phyloP scores from a whole-genome alignment of 208 protist species.

The Leishmania guyanensis region DNA sequence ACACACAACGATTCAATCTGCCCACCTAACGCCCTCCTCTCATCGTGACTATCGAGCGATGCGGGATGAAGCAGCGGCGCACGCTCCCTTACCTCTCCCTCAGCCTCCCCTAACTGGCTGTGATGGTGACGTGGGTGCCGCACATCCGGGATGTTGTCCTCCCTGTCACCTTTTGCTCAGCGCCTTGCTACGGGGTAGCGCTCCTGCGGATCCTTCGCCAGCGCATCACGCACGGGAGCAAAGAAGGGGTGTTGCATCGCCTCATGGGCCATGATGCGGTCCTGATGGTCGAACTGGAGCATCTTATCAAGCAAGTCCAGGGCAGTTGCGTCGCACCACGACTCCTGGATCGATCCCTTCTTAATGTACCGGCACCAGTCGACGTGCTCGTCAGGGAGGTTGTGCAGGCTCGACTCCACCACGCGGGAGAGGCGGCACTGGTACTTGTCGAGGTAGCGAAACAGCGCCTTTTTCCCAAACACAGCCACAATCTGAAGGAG shows the following conservation, averaged over 20 bases:
- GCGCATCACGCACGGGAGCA: constrained; percentile 75
- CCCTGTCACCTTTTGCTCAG: not conserved
- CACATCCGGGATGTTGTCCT: not conserved
- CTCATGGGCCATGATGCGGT: constrained; percentile 96
- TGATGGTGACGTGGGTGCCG: not conserved
- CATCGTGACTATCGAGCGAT: not conserved
- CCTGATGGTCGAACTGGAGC: constrained; percentile 96
- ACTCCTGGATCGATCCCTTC: constrained; percentile 24
- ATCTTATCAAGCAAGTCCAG: constrained; percentile 98
- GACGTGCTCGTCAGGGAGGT: constrained; percentile 21
- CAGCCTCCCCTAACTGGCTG: not conserved
- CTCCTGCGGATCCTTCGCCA: constrained; percentile 49
- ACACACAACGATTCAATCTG: not conserved
- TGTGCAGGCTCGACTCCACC: constrained; percentile 68
- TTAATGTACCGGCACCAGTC: constrained; percentile 45
- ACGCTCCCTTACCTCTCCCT: not conserved
- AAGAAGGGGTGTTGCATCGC: constrained; percentile 99
- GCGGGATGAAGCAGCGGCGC: not conserved
- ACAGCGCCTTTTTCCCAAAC: constrained; percentile 95
- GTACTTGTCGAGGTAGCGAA: constrained; percentile 97
- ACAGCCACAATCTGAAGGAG: constrained; percentile 96
- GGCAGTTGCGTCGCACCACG: constrained; percentile 92
- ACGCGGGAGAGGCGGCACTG: constrained; percentile 86
- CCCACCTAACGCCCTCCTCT: not conserved
- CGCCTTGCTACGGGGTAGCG: constrained; percentile 55